These are phyloP conservation scores for Suhomyces emberorum DNA, from an alignment of 805 yeast species.

Conservation along the genomic window DNA sequence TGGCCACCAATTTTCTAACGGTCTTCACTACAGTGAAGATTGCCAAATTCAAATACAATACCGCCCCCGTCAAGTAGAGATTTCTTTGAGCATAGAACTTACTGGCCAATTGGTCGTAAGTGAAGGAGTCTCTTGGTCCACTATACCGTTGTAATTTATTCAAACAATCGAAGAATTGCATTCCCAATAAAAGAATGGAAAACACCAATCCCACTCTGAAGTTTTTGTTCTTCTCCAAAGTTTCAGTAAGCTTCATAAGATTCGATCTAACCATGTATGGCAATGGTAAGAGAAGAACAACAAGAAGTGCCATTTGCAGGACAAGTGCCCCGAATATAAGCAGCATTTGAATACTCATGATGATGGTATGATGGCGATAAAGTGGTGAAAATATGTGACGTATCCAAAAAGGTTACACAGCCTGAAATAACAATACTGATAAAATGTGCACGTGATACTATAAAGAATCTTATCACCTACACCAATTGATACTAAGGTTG, in stretches of 20 bases:
- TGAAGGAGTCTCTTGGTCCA: constrained; percentile 20
- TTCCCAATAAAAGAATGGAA: constrained; percentile 37
- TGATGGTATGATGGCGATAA: too few relatives aligned
- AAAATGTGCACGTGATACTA: too few relatives aligned
- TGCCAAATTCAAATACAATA: constrained; percentile 51
- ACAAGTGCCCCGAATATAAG: constrained; percentile 46
- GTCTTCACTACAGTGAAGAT: constrained; percentile 53
- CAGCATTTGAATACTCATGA: constrained; percentile 47
- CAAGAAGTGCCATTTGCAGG: constrained; percentile 49
- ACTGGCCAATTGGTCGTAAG: constrained; percentile 52
- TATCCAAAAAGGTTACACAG: too few relatives aligned
- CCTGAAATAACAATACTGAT: too few relatives aligned
- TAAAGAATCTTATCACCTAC: too few relatives aligned
- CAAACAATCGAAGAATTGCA: constrained; percentile 55
- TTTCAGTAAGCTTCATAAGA: constrained; percentile 36
- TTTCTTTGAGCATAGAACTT: constrained; percentile 64
- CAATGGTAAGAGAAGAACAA: constrained; percentile 52
- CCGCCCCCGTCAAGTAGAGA: constrained; percentile 60
- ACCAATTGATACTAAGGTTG: too few relatives aligned
- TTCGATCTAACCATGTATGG: constrained; percentile 47
- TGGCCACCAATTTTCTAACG: constrained; percentile 49
- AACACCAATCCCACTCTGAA: constrained; percentile 45
- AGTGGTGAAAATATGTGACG: too few relatives aligned
- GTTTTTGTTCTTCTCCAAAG: constrained; percentile 35
- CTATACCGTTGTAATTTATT: constrained; percentile 35